Base-by-base conservation (phyloP, 1,284 basidiomycete species). In the Mycena sp. region DNA sequence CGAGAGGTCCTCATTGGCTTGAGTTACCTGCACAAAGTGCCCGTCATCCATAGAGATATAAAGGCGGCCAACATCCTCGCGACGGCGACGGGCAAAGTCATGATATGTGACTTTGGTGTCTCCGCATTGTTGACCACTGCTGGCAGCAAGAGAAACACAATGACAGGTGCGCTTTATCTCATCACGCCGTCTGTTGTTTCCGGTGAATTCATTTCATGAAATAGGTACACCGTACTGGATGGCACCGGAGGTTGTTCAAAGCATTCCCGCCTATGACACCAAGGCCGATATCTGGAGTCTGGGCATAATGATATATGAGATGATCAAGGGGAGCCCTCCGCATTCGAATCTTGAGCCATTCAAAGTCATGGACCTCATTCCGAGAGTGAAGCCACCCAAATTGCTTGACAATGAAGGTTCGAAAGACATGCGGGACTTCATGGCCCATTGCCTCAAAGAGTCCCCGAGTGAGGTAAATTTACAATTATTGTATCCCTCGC, bases 221-320 rank as follows among this genome's bases (percentile, higher is more conserved):
- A 35, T 48, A 67, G 65, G 97, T 1, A 99, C 97, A 0, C 96
- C 96, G 0, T 95, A 97, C 75, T 99, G 96, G 96, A 99, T 99
- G 97, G 96, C 96, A 0, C 96, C 96, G 0, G 97, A 99, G 77
- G 95, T 99, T 6, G 93, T 97, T 17, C 92, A 95, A 65, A 89
- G 91, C 40, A 89, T 92, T 3, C 89, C 93, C 32, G 84, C 91
- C 45, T 99, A 99, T 76, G 96, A 99, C 72, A 91, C 92, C 30
- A 95, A 95, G 73, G 97, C 96, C 5, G 97, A 99, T 73, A 95
- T 99, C 52, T 99, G 96, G 96, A 96, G 94, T 71, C 78, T 99
- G 61, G 96, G 96, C 6, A 96, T 99, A 72, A 93, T 96, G 75
- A 87, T 96, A 17, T 98, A 94, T 72, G 96, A 99, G 77, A 96